phyloP scores from a whole-genome alignment of 441 rosid genomes.

The Corymbia citriodora region DNA sequence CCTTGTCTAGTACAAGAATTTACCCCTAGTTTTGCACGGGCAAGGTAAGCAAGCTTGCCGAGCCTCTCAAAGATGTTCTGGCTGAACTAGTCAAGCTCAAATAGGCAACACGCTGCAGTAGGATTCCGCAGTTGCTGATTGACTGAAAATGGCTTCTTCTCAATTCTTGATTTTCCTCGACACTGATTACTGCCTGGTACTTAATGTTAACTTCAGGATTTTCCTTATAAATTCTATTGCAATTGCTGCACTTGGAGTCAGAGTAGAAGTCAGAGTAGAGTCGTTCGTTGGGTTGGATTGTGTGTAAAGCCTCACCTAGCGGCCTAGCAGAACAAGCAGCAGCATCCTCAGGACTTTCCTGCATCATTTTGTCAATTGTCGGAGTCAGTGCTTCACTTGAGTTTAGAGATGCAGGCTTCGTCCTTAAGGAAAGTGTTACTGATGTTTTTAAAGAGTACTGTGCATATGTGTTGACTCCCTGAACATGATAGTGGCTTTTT shows the following conservation, averaged over 20 bases:
- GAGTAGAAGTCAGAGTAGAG: background rate
- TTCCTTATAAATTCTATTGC: background rate
- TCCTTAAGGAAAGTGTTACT: background rate
- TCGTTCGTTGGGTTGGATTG: background rate
- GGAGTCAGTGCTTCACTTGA: background rate
- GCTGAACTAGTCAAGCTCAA: too few species aligned
- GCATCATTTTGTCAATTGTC: background rate
- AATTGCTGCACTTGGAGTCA: background rate
- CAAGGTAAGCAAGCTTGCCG: too few species aligned
- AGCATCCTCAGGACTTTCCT: background rate
- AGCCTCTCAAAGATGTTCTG: too few species aligned
- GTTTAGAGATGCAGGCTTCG: fast-evolving
- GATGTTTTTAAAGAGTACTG: background rate
- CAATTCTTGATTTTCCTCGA: too few species aligned
- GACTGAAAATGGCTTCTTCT: too few species aligned
- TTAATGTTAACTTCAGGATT: too few species aligned
- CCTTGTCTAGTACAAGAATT: background rate
- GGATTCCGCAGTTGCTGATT: too few species aligned
- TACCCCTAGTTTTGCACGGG: too few species aligned
- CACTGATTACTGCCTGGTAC: too few species aligned
- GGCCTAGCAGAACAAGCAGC: background rate
- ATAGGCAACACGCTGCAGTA: too few species aligned
- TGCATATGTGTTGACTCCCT: background rate
- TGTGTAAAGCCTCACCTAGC: background rate
- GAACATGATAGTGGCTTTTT: background rate